Evolutionary conservation across 129 eudicot species (phyloP).

Genomic region (Centella asiatica): DNA sequence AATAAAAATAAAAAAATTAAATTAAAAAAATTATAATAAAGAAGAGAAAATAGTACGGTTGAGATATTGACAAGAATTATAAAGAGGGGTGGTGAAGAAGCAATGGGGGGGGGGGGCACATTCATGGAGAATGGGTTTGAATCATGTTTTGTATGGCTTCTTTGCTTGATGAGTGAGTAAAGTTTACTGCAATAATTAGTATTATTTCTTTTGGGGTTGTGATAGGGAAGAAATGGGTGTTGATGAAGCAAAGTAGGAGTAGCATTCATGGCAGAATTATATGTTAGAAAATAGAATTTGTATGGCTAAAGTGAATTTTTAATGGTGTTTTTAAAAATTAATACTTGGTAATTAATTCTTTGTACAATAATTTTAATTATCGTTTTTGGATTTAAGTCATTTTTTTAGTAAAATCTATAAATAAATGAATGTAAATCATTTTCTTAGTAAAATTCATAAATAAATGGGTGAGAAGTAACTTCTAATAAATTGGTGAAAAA

Average conservation of each 20-base stretch:
- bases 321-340: no score
- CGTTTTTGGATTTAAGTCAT: no score
- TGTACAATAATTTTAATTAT: no score
- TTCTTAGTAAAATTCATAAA: no score
- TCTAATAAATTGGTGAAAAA: no score
- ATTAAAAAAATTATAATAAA: neutral
- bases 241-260: constrained; percentile 4
- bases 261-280: neutral
- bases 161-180: constrained; percentile 9
- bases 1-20: neutral
- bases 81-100: constrained; percentile 9
- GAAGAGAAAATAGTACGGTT: neutral
- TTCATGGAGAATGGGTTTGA: neutral
- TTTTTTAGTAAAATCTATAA: no score
- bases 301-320: no score
- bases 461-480: no score
- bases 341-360: no score
- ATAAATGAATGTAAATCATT: no score
- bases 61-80: neutral
- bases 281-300: no score
- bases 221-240: constrained; percentile 1
- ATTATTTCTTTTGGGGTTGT: neutral
- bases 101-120: constrained; percentile 4
- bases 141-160: neutral
- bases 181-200: neutral